Evolutionary conservation across 1,284 basidiomycete species (phyloP).

Genomic region (Stygiomarasmius scandens): DNA sequence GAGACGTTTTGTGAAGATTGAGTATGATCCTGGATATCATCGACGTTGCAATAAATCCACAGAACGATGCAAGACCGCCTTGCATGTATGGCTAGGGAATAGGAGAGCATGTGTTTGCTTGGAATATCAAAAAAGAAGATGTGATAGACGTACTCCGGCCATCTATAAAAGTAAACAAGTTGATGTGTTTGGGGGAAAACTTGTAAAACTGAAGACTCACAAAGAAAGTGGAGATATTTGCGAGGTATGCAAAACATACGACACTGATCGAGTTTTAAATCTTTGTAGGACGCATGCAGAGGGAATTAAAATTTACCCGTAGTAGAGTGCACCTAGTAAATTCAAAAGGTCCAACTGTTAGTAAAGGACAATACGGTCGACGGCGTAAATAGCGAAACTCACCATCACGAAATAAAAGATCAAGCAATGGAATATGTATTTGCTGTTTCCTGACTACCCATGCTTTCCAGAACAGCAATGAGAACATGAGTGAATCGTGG

Average conservation of each 20-base stretch:
- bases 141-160: too few relatives aligned
- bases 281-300: not conserved
- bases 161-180: too few relatives aligned
- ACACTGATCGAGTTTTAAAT: conserved; percentile 10
- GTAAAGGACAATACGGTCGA: too few relatives aligned
- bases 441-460: not conserved
- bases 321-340: conserved; percentile 9
- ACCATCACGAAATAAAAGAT: conserved; percentile 16
- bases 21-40: conserved; percentile 16
- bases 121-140: too few relatives aligned
- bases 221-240: conserved; percentile 21
- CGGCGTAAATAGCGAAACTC: not conserved
- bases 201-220: conserved; percentile 12
- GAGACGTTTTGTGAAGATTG: conserved; percentile 10
- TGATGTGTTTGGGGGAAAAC: too few relatives aligned
- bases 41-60: conserved; percentile 8
- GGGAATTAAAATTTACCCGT: conserved; percentile 2
- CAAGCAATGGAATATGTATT: conserved; percentile 5
- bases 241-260: conserved; percentile 20
- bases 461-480: conserved; percentile 14
- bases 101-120: too few relatives aligned
- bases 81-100: conserved; percentile 12
- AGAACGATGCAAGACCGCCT: conserved; percentile 14
- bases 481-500: conserved; percentile 23
- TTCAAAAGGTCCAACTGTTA: too few relatives aligned